These are phyloP conservation scores for Huiozyma naganishii DNA, from an alignment of 805 yeast genomes.

Conservation along the genomic window DNA sequence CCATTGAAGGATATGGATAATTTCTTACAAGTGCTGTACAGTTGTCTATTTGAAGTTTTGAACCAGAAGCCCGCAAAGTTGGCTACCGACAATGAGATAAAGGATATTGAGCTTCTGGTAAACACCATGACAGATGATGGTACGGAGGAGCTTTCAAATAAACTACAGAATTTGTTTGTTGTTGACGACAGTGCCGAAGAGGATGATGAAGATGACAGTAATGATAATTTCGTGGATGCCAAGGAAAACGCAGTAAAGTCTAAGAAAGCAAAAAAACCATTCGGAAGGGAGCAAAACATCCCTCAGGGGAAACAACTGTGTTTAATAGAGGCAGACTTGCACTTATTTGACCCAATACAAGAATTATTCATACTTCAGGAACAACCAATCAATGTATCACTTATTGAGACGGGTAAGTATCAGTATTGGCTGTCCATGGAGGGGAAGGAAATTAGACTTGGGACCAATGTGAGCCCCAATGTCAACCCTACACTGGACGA, in stretches of 20 bases:
- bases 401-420: conserved; percentile 41
- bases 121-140: conserved; percentile 13
- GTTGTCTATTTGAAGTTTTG: conserved; percentile 69
- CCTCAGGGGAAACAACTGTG: conserved; percentile 8
- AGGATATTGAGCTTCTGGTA: conserved; percentile 38
- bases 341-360: conserved; percentile 43
- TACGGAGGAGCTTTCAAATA: conserved; percentile 3
- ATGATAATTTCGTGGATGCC: conserved; percentile 2
- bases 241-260: background rate
- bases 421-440: conserved; percentile 42
- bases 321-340: conserved; percentile 32
- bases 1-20: conserved; percentile 40
- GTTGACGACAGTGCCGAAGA: conserved; percentile 4
- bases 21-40: conserved; percentile 51
- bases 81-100: conserved; percentile 38
- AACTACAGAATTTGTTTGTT: conserved; percentile 1
- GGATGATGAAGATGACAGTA: conserved; percentile 15
- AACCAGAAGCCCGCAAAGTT: conserved; percentile 43
- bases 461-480: conserved; percentile 34
- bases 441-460: conserved; percentile 25
- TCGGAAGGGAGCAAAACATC: conserved; percentile 6
- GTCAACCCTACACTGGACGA: conserved; percentile 60
- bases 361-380: conserved; percentile 39
- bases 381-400: conserved; percentile 23
- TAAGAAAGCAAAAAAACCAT: background rate